Percentiles rank a stretch among this genome's conserved stretches.
These are phyloP conservation scores for Sordariomycetes sp. DNA, from an alignment of 2,329 filamentous ascomycete species.

Conservation along the genomic window DNA sequence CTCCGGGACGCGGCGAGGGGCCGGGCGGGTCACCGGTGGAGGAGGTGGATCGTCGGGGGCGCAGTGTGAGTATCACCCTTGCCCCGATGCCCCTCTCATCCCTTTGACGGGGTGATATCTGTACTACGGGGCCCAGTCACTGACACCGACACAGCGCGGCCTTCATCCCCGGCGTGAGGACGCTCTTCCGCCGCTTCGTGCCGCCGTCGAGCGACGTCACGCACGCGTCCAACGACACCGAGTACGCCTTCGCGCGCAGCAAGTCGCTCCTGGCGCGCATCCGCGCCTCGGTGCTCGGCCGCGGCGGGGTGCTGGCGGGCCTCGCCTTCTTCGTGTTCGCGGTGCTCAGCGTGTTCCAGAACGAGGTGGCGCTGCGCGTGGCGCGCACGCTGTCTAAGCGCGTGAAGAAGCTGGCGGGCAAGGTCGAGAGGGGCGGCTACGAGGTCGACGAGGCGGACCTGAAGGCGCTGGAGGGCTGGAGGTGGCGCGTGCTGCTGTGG, in stretches of 20 bases:
- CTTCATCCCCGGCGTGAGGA: constrained; percentile 40
- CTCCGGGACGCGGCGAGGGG: constrained; percentile 29
- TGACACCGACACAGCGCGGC: constrained; percentile 26
- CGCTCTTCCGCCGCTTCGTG: constrained; percentile 35
- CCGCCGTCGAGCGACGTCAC: constrained; percentile 17
- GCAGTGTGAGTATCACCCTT: constrained; percentile 30
- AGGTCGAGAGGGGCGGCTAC: constrained; percentile 35
- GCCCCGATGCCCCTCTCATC: neutral
- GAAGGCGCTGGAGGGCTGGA: constrained; percentile 39
- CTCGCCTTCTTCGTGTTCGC: constrained; percentile 45
- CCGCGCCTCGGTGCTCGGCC: constrained; percentile 29
- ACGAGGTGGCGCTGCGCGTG: constrained; percentile 45
- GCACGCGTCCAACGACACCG: constrained; percentile 36
- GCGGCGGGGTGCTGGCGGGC: constrained; percentile 30
- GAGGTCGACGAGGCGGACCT: constrained; percentile 37
- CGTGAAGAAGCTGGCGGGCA: constrained; percentile 33
- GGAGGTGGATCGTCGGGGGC: constrained; percentile 40
- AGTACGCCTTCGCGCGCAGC: constrained; percentile 44
- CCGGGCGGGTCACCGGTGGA: constrained; percentile 39
- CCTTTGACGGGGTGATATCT: neutral
- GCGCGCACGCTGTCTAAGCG: constrained; percentile 39
- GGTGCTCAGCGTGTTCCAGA: constrained; percentile 47
- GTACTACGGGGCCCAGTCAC: neutral
- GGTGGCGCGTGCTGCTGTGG: constrained; percentile 44
- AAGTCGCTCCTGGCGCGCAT: constrained; percentile 39